Conservation (phyloP, 805 yeast species). For the Yamadazyma nakazawae region DNA sequence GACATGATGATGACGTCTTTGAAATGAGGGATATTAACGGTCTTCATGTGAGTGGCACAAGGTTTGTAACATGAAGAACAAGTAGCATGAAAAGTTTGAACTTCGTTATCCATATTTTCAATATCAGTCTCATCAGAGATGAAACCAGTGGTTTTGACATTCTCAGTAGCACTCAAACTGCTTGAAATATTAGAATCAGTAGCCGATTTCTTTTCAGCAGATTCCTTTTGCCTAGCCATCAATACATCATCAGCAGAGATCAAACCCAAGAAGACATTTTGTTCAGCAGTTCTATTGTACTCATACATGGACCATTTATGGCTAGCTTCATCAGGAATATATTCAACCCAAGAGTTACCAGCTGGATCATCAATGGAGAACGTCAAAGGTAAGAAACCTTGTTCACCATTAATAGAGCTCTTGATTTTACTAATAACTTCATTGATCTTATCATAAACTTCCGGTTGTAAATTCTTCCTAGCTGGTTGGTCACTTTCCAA, state of each 20-base stretch:
- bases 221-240: conserved; percentile 44
- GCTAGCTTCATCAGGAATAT: conserved; percentile 77
- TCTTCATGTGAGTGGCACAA: conserved; percentile 94
- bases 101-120: conserved; percentile 84
- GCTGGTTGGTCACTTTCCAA: conserved; percentile 76
- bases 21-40: conserved; percentile 95
- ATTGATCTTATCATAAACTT: conserved; percentile 69
- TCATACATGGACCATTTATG: conserved; percentile 88
- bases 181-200: conserved; percentile 29
- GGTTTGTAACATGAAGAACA: conserved; percentile 85
- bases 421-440: conserved; percentile 61
- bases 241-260: conserved; percentile 66
- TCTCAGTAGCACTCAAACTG: conserved; percentile 22
- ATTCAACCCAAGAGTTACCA: conserved; percentile 96
- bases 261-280: conserved; percentile 80
- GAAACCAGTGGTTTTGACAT: conserved; percentile 48
- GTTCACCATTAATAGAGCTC: conserved; percentile 61
- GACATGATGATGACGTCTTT: conserved; percentile 97
- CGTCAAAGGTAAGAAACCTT: conserved; percentile 69
- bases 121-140: conserved; percentile 72
- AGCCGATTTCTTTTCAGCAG: conserved; percentile 43
- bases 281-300: conserved; percentile 82
- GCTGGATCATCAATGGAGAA: conserved; percentile 87
- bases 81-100: conserved; percentile 87
- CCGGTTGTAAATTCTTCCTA: conserved; percentile 73